phyloP scores from a whole-genome alignment of 768 basidiomycete species.

The Mrakia blollopis region DNA sequence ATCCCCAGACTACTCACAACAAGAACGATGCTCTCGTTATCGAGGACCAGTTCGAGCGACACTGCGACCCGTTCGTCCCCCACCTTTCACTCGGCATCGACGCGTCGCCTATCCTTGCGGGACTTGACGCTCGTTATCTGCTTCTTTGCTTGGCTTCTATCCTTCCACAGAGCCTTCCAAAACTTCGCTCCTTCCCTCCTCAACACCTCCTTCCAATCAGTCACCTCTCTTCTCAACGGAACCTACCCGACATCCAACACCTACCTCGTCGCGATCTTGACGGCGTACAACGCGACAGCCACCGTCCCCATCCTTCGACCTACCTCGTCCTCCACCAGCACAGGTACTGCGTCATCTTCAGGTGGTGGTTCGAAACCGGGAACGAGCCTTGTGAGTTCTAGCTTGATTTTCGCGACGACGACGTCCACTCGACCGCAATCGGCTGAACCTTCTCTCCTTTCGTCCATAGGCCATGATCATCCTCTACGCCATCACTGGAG shows the following conservation, averaged over 20 bases:
- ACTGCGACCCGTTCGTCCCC: constrained; percentile 9
- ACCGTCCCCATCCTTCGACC: constrained; percentile 35
- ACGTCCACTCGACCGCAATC: background rate
- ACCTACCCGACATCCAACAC: constrained; percentile 31
- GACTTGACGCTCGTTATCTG: too few relatives aligned
- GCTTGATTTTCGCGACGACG: background rate
- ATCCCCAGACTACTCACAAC: constrained; percentile 55
- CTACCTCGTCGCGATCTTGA: constrained; percentile 67
- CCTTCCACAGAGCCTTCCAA: constrained; percentile 45
- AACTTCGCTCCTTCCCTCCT: constrained; percentile 57
- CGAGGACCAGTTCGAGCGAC: constrained; percentile 48
- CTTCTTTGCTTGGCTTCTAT: too few relatives aligned
- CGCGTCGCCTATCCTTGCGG: too few relatives aligned
- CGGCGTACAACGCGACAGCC: constrained; percentile 58
- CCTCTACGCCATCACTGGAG: constrained; percentile 72
- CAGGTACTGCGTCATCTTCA: background rate
- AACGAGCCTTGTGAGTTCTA: background rate
- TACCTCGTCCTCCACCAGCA: constrained; percentile 34
- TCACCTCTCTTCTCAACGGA: constrained; percentile 40
- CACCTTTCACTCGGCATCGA: too few relatives aligned
- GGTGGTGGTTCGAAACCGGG: constrained; percentile 3
- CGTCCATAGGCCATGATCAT: constrained; percentile 58
- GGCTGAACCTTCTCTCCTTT: background rate
- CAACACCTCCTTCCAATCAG: constrained; percentile 51
- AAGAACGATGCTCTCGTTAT: constrained; percentile 51